Evolutionary conservation across 1,284 basidiomycete species (phyloP).

Genomic region (Irpex sp.): DNA sequence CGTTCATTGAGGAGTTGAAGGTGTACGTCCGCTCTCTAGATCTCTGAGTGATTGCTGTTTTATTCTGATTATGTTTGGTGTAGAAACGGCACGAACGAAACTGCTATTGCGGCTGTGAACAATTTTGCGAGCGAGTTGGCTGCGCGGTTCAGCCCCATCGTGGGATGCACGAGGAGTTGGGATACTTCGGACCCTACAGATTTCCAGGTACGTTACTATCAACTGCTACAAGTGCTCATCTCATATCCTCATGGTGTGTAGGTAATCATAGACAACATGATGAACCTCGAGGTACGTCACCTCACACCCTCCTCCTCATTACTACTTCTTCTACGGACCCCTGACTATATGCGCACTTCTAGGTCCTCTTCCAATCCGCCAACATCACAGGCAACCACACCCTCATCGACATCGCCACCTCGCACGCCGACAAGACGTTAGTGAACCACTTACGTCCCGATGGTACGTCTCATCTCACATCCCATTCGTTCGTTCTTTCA

Average conservation of each 20-base stretch:
- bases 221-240: not conserved
- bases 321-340: not conserved
- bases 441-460: slow-evolving; percentile 61
- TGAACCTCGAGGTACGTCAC: slow-evolving; percentile 55
- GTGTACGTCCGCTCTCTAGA: slow-evolving; percentile 22
- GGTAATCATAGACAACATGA: slow-evolving; percentile 78
- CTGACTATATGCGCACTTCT: not conserved
- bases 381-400: slow-evolving; percentile 56
- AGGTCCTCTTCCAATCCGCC: slow-evolving; percentile 53
- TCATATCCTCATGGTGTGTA: slow-evolving; percentile 17
- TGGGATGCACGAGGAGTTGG: slow-evolving; percentile 52
- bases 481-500: not conserved
- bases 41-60: not conserved
- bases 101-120: slow-evolving; percentile 34
- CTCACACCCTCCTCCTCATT: not conserved
- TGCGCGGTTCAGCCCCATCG: slow-evolving; percentile 35
- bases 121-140: slow-evolving; percentile 38
- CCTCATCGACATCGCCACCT: slow-evolving; percentile 53
- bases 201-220: slow-evolving; percentile 39
- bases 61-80: not conserved
- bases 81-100: slow-evolving; percentile 35
- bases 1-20: slow-evolving; percentile 43
- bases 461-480: slow-evolving; percentile 34
- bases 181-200: slow-evolving; percentile 50
- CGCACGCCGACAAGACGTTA: slow-evolving; percentile 65